Evolutionary conservation across 176 grass and related monocot species (phyloP).

Genomic region (Ensete ventricosum): DNA sequence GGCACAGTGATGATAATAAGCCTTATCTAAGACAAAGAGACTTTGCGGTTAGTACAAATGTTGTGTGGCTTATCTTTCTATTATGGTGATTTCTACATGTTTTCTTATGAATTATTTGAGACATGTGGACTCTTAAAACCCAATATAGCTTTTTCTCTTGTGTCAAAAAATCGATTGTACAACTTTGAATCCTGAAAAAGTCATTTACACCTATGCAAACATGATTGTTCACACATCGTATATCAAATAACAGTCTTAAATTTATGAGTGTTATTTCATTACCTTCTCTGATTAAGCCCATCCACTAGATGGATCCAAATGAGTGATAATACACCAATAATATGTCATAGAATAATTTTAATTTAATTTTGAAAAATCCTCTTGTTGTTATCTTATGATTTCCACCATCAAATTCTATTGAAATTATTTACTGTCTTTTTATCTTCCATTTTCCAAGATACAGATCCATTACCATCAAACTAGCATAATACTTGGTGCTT

Average conservation of each 20-base stretch:
- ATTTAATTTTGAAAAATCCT: background rate
- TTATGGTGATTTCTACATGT: background rate
- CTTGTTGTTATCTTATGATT: background rate
- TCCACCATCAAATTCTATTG: background rate
- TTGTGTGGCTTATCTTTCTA: background rate
- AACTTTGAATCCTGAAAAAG: too few relatives aligned
- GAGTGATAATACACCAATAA: too few relatives aligned
- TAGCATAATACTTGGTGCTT: background rate
- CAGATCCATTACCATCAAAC: background rate
- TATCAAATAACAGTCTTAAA: too few relatives aligned
- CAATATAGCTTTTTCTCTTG: too few relatives aligned
- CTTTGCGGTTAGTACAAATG: constrained; percentile 47
- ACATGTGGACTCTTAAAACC: too few relatives aligned
- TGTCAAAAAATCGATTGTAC: too few relatives aligned
- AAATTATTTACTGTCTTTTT: background rate
- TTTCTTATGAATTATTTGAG: background rate
- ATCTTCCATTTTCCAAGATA: background rate
- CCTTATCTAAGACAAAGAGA: constrained; percentile 90
- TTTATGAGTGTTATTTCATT: too few relatives aligned
- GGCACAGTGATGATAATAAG: constrained; percentile 87
- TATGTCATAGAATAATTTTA: background rate
- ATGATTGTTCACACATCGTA: too few relatives aligned
- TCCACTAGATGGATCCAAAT: too few relatives aligned
- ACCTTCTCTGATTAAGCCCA: too few relatives aligned
- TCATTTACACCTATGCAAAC: too few relatives aligned